Percentiles rank a stretch among this genome's conserved stretches.
Conservation (phyloP, 2,329 filamentous ascomycete genomes). For the Cercospora sp. region DNA sequence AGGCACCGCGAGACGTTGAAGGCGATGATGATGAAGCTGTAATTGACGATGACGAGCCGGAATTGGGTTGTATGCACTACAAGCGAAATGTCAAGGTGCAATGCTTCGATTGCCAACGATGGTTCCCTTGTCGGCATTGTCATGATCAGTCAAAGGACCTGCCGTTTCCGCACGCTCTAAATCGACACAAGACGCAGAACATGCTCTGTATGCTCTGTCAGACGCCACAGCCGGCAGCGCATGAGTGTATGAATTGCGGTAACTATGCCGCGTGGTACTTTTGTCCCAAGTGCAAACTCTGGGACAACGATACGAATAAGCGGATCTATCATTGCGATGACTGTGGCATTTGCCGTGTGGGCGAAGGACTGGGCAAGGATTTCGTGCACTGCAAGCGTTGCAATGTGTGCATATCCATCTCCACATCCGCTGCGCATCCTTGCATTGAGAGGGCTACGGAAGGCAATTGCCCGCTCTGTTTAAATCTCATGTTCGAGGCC, state of each 20-base stretch:
- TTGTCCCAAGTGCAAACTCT: slow-evolving; percentile 91
- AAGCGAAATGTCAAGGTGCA: slow-evolving; percentile 94
- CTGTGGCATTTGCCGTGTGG: slow-evolving; percentile 91
- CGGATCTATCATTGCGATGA: slow-evolving; percentile 95
- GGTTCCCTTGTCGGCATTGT: slow-evolving; percentile 95
- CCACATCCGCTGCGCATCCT: slow-evolving; percentile 79
- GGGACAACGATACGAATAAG: slow-evolving; percentile 90
- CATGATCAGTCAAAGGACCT: slow-evolving; percentile 79
- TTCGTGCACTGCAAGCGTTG: slow-evolving; percentile 99
- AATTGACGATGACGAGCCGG: slow-evolving; percentile 39
- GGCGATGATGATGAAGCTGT: slow-evolving; percentile 44
- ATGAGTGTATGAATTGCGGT: slow-evolving; percentile 75
- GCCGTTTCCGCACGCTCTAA: slow-evolving; percentile 54
- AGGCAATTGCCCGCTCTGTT: slow-evolving; percentile 94
- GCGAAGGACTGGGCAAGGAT: slow-evolving; percentile 89
- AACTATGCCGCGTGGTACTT: slow-evolving; percentile 83
- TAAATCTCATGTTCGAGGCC: slow-evolving; percentile 94
- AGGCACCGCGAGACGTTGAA: slow-evolving; percentile 37
- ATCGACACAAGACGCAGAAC: slow-evolving; percentile 80
- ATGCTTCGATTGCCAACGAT: slow-evolving; percentile 82
- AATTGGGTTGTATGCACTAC: slow-evolving; percentile 86
- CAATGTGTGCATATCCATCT: slow-evolving; percentile 89
- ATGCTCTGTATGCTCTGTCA: slow-evolving; percentile 98
- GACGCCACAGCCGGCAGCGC: slow-evolving; percentile 77
- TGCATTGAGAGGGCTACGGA: slow-evolving; percentile 94